phyloP scores from a whole-genome alignment of 73 alveolate species.

The Stentor roeselii region DNA sequence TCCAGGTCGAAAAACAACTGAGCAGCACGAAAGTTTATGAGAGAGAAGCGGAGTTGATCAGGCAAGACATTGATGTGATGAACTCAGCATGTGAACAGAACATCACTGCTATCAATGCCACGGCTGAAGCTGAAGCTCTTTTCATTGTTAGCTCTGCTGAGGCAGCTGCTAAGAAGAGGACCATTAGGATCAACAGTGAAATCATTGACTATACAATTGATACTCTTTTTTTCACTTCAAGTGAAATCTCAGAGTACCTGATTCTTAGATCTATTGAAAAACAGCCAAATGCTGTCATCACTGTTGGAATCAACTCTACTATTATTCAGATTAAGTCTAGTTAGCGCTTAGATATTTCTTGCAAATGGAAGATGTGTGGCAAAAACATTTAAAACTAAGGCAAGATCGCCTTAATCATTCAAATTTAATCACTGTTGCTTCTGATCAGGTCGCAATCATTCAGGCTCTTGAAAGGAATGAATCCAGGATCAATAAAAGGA shows the following conservation, averaged over 20 bases:
- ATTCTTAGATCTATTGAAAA: neutral
- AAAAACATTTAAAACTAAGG: too few species aligned
- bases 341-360: too few species aligned
- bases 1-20: neutral
- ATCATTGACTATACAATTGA: neutral
- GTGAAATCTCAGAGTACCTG: neutral
- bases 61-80: neutral
- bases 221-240: neutral
- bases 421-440: too few species aligned
- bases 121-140: neutral
- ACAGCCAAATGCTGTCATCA: neutral
- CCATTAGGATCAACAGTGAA: neutral
- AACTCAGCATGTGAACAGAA: neutral
- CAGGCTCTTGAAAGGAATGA: too few species aligned
- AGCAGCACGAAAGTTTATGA: neutral
- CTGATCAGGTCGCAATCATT: too few species aligned
- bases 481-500: too few species aligned
- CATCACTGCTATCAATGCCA: neutral
- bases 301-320: neutral
- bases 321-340: neutral
- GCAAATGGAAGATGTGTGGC: too few species aligned
- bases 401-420: too few species aligned
- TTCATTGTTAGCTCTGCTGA: neutral
- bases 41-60: neutral
- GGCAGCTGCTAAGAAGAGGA: slow-evolving; percentile 6